Percentiles rank a stretch among this genome's conserved stretches.
Conservation (phyloP, 257 asterid species). For the Eustoma russellianum region DNA sequence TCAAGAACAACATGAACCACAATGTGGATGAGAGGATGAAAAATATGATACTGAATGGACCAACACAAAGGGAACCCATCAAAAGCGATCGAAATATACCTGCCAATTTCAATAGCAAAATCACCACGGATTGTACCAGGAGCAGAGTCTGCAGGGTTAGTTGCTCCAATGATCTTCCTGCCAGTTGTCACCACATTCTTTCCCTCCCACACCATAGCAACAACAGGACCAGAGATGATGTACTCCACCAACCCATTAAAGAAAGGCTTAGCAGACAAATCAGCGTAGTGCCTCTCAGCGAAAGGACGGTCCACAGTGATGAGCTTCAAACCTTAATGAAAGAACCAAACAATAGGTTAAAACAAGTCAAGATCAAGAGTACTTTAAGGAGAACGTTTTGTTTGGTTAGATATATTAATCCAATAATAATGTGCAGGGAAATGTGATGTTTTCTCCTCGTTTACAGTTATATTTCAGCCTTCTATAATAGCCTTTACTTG, state of each 20-base stretch:
- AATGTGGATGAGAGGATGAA: too few relatives aligned
- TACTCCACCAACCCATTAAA: slow-evolving; percentile 75
- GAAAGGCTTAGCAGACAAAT: slow-evolving; percentile 86
- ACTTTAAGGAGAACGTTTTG: too few relatives aligned
- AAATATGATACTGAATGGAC: background rate
- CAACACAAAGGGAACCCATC: background rate
- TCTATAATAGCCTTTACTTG: too few relatives aligned
- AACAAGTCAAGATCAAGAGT: background rate
- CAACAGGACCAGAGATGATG: slow-evolving; percentile 73
- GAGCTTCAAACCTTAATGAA: slow-evolving; percentile 60
- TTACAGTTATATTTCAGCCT: too few relatives aligned
- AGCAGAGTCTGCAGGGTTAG: slow-evolving; percentile 60
- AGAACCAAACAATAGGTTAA: background rate
- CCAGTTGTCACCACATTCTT: slow-evolving; percentile 64
- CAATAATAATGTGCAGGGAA: too few relatives aligned
- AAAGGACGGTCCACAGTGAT: slow-evolving; percentile 73
- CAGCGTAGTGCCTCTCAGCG: slow-evolving; percentile 92
- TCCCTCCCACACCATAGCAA: slow-evolving; percentile 89
- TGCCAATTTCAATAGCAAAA: slow-evolving; percentile 53
- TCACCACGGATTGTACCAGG: slow-evolving; percentile 83
- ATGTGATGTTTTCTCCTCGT: too few relatives aligned
- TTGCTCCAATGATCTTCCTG: slow-evolving; percentile 65
- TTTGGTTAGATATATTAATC: too few relatives aligned
- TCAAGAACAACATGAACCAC: background rate
- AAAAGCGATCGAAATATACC: slow-evolving; percentile 15